A percentile compares a stretch with the other conserved stretches of the same genome.
phyloP scores from a whole-genome alignment of 148 eudicot species.

The Heliosperma pusillum region DNA sequence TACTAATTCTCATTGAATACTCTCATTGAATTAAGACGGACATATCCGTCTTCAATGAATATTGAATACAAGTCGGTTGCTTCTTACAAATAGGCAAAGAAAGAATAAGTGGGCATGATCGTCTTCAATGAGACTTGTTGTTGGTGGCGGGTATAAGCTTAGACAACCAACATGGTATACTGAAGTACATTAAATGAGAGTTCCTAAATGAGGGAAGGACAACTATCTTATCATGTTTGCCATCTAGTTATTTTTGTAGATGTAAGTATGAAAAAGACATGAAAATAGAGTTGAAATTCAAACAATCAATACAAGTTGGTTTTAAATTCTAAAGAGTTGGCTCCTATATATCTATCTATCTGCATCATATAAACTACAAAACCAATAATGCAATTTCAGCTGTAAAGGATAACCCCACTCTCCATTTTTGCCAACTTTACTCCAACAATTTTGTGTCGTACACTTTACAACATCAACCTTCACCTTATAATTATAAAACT shows the following conservation, averaged over 20 bases:
- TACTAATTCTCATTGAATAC: too few species aligned
- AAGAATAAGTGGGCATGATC: too few species aligned
- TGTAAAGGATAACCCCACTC: slow-evolving; percentile 10
- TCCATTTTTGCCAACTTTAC: not conserved
- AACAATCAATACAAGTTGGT: not conserved
- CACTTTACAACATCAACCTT: not conserved
- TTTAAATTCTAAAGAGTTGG: slow-evolving; percentile 16
- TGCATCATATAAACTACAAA: slow-evolving; percentile 10
- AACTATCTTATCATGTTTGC: slow-evolving; percentile 18
- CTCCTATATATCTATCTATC: not conserved
- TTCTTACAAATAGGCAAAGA: too few species aligned
- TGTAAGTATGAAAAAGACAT: not conserved
- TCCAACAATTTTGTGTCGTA: not conserved
- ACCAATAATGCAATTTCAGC: slow-evolving; percentile 25
- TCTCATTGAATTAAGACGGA: too few species aligned
- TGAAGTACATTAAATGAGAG: slow-evolving; percentile 18
- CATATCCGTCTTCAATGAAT: too few species aligned
- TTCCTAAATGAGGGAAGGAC: slow-evolving; percentile 17
- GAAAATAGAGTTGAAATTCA: not conserved
- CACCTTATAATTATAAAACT: too few species aligned
- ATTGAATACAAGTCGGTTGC: too few species aligned
- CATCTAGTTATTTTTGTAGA: not conserved
- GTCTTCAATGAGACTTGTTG: too few species aligned
- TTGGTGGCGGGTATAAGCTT: too few species aligned
- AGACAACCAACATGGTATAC: not conserved